Conservation (phyloP, 805 yeast genomes). For the Torulaspora quercuum region DNA sequence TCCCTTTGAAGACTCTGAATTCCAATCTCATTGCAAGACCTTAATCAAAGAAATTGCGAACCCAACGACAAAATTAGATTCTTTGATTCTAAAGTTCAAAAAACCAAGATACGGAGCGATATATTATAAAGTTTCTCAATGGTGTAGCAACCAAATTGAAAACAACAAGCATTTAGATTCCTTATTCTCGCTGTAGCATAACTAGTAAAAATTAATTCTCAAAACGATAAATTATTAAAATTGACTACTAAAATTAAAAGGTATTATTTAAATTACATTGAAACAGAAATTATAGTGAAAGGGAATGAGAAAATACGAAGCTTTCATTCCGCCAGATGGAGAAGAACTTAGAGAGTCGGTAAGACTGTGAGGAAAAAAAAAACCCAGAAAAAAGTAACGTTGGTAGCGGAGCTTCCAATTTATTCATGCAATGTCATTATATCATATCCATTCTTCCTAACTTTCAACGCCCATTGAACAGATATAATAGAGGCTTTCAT, state of each 20-base stretch:
- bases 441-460: conserved; percentile 39
- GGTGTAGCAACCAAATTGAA: conserved; percentile 20
- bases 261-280: conserved; percentile 10
- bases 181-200: conserved; percentile 16
- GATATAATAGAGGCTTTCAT: conserved; percentile 81
- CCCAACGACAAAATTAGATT: conserved; percentile 32
- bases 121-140: conserved; percentile 17
- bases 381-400: no score
- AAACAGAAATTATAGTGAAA: conserved; percentile 4
- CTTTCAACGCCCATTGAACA: conserved; percentile 76
- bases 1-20: conserved; percentile 20
- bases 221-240: background rate
- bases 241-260: conserved; percentile 2
- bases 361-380: no score
- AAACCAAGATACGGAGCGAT: conserved; percentile 22
- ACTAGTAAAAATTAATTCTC: conserved; percentile 4
- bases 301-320: conserved; percentile 2
- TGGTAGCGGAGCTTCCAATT: no score
- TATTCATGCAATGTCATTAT: conserved; percentile 40
- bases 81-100: conserved; percentile 28
- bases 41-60: conserved; percentile 28
- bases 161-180: conserved; percentile 12
- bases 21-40: conserved; percentile 26
- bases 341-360: no score
- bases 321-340: no score